Evolutionary conservation across 1,284 basidiomycete genomes (phyloP).

Genomic region (Meripilus lineatus): DNA sequence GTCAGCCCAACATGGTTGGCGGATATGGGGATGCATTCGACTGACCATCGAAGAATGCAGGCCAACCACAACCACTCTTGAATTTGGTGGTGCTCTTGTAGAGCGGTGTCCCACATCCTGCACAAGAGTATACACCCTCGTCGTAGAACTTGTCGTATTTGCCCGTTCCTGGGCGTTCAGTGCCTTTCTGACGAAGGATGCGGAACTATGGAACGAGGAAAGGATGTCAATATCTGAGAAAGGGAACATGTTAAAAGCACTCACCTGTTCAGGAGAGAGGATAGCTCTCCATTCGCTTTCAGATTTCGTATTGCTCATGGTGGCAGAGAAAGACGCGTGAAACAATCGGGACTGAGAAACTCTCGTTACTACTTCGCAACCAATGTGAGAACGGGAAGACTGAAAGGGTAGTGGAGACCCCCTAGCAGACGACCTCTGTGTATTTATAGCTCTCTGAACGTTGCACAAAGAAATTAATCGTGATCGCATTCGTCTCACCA

Average conservation of each 20-base stretch:
- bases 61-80: slow-evolving; percentile 93
- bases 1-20: background rate
- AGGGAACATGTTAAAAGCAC: slow-evolving; percentile 1
- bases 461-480: too few species aligned
- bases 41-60: slow-evolving; percentile 90
- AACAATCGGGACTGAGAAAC: too few species aligned
- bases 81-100: slow-evolving; percentile 92
- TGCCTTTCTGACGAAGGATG: slow-evolving; percentile 83
- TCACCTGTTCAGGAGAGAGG: slow-evolving; percentile 78
- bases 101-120: slow-evolving; percentile 65
- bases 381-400: too few species aligned
- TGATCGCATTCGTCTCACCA: too few species aligned
- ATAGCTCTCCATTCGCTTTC: slow-evolving; percentile 87
- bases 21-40: too few species aligned
- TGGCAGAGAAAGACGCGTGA: too few species aligned
- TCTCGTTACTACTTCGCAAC: too few species aligned
- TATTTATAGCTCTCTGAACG: too few species aligned
- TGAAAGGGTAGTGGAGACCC: too few species aligned
- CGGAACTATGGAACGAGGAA: slow-evolving; percentile 57
- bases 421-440: too few species aligned
- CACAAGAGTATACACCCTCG: slow-evolving; percentile 71
- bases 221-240: background rate
- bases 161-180: slow-evolving; percentile 75
- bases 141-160: slow-evolving; percentile 70
- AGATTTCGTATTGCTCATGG: slow-evolving; percentile 53